Evolutionary conservation across 306 rosid species (phyloP).

Genomic region (Rosa rugosa): DNA sequence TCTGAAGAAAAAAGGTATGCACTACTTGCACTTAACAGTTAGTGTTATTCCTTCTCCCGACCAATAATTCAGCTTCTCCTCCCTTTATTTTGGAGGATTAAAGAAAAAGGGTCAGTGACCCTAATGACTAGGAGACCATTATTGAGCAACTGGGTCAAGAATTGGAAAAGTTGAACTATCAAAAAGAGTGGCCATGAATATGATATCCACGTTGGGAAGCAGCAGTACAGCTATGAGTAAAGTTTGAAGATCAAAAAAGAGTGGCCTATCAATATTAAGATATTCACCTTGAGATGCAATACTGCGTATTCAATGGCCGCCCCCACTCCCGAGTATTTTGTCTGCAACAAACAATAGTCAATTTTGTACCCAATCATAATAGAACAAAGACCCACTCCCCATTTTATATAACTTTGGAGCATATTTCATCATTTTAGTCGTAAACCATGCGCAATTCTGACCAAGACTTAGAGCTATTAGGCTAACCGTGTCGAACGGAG

Average conservation of each 20-base stretch:
- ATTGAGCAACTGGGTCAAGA: slow-evolving; percentile 9
- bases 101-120: neutral
- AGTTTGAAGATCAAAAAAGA: neutral
- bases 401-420: neutral
- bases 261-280: neutral
- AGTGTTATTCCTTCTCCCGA: neutral
- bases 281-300: slow-evolving; percentile 66
- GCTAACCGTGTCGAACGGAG: slow-evolving; percentile 78
- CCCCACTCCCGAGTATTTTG: slow-evolving; percentile 77
- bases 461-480: neutral
- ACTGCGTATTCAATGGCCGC: slow-evolving; percentile 99
- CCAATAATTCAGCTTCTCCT: neutral
- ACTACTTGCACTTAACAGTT: neutral
- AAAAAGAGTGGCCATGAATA: neutral
- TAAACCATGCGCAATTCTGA: neutral
- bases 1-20: neutral
- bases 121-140: slow-evolving; percentile 9
- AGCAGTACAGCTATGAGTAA: neutral
- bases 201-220: slow-evolving; percentile 9
- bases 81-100: slow-evolving; percentile 4
- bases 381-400: neutral
- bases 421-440: neutral
- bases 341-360: slow-evolving; percentile 45
- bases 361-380: no score
- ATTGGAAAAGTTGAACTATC: neutral